phyloP scores from a whole-genome alignment of 176 grass and related monocot genomes.

The Themeda triandra region DNA sequence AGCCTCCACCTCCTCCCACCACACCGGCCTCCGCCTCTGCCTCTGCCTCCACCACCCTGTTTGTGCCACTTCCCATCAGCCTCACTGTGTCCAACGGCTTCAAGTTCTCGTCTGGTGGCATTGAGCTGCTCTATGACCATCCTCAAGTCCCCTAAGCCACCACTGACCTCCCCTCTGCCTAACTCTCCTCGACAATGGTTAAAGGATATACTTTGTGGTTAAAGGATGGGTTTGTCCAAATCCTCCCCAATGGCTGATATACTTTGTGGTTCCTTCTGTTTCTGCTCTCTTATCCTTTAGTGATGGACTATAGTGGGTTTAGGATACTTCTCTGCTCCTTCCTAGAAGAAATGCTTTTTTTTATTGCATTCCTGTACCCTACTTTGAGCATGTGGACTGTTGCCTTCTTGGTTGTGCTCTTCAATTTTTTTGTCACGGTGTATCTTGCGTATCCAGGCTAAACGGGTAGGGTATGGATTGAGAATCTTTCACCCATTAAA shows the following conservation, averaged over 20 bases:
- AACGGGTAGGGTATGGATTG: no score
- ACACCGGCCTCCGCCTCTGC: no score
- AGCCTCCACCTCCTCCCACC: not conserved
- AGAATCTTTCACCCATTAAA: no score
- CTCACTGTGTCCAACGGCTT: not conserved
- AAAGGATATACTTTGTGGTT: no score
- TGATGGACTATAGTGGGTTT: not conserved
- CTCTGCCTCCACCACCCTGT: not conserved
- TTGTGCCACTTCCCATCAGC: not conserved
- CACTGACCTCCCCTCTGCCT: no score
- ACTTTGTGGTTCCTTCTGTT: not conserved
- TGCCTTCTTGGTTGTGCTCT: constrained; percentile 1
- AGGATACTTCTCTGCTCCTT: not conserved
- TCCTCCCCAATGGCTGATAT: not conserved
- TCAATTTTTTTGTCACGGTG: not conserved
- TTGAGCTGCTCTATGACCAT: no score
- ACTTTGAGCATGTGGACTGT: constrained; percentile 6
- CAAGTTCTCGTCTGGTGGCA: no score
- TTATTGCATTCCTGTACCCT: not conserved
- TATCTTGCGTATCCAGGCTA: no score
- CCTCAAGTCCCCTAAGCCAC: no score
- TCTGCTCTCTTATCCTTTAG: not conserved
- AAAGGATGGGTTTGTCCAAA: no score
- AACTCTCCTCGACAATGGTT: no score
- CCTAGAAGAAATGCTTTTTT: not conserved